Evolutionary conservation across 1,139 yeast genomes (phyloP).

Genomic region (Lizanozyma gosingica): DNA sequence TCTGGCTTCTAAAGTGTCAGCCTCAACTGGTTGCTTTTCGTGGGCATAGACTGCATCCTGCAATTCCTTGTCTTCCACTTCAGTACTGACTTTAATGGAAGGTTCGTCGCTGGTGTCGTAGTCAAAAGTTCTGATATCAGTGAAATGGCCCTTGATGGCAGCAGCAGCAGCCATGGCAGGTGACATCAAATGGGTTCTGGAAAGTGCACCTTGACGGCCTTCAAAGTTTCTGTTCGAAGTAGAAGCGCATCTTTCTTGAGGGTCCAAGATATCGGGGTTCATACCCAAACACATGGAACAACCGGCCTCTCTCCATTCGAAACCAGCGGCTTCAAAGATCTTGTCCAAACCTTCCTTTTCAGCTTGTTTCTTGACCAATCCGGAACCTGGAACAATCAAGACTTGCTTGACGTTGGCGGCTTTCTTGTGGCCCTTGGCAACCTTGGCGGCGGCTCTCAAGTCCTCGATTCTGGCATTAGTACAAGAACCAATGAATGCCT

Average conservation of each 20-base stretch:
- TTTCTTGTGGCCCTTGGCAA: conserved; percentile 83
- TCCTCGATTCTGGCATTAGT: conserved; percentile 97
- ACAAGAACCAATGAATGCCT: conserved; percentile 96
- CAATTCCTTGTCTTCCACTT: conserved; percentile 42
- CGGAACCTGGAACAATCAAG: conserved; percentile 95
- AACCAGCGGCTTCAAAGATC: conserved; percentile 85
- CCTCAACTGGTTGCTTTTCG: conserved; percentile 48
- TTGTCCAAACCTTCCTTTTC: conserved; percentile 91
- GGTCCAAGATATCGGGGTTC: conserved; percentile 95
- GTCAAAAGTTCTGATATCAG: conserved; percentile 79
- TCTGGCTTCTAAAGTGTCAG: conserved; percentile 16
- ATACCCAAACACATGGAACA: conserved; percentile 99
- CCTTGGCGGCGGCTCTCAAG: conserved; percentile 88
- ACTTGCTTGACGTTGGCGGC: conserved; percentile 77
- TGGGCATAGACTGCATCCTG: conserved; percentile 66
- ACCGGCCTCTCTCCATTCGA: conserved; percentile 99
- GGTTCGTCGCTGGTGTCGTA: conserved; percentile 56
- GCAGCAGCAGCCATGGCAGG: conserved; percentile 99
- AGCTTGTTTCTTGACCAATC: conserved; percentile 86
- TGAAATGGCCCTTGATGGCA: conserved; percentile 82
- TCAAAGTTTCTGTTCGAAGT: conserved; percentile 98
- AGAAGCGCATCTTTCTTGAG: conserved; percentile 96
- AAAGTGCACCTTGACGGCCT: conserved; percentile 96
- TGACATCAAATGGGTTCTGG: conserved; percentile 96
- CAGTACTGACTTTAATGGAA: conserved; percentile 39